Base-by-base conservation (phyloP, 768 basidiomycete genomes). In the Dictyophora rubrovolvata region DNA sequence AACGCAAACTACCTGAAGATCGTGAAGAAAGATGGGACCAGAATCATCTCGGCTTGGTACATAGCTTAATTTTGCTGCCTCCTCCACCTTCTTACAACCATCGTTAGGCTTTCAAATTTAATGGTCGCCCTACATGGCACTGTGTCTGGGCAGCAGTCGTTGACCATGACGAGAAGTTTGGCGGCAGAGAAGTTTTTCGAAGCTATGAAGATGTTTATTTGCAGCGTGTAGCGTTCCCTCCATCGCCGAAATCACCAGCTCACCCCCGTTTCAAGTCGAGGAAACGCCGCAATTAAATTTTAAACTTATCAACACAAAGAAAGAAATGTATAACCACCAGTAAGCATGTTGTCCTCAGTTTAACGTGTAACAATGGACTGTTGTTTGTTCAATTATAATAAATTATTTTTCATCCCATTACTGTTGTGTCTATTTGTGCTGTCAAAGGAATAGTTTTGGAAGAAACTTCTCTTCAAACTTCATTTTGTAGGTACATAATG, bases 121-220 rank as follows among this genome's bases (percentile, higher is more conserved):
- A 74, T 46, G 66, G 66, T n/a, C 65, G 70, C 10, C n/a, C 57
- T 12, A 51, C 23, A 5, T 86, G 83, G 83, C 80, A 83, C 60
- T 84, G 81, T 68, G 75, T 85, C 36, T 85, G 80, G 81, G 83
- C 82, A n/a, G 76, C 74, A 23, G 73, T 83, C 60, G 72, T 75
- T 21, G 83, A 84, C 61, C 72, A 77, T 60, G 77, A 82, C 65
- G 66, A 70, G 33, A 53, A 62, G 14, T 66, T 64, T 5, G 75
- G 74, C 34, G 67, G 59, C 34, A 81, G 78, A 63, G 55, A 56
- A 34, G 65, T 76, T 33, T 84, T 82, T 65, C 75, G 80, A 62
- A 83, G 76, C 65, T 85, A 80, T 67, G 75, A 79, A 60, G 83
- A 84, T 62, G 79, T 83, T 20, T 83, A 82, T 64, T 69, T 84